phyloP scores from a whole-genome alignment of 495 filamentous ascomycete species.

The Penicillium tannophilum region DNA sequence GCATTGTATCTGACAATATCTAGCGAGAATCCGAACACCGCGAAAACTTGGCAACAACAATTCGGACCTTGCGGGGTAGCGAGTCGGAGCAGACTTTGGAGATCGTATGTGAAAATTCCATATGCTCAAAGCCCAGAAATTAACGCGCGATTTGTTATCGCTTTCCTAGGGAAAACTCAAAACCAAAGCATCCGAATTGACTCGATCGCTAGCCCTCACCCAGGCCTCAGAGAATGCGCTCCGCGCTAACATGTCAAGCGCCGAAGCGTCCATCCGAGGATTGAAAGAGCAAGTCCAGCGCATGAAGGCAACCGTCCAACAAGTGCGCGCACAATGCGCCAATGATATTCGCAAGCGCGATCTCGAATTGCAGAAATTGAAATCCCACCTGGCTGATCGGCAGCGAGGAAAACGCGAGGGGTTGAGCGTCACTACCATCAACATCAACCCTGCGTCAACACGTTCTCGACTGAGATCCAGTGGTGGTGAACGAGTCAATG shows the following conservation, averaged over 20 bases:
- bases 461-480: conserved; percentile 27
- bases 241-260: conserved; percentile 65
- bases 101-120: conserved; percentile 42
- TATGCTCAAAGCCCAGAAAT: conserved; percentile 1
- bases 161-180: conserved; percentile 57
- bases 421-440: conserved; percentile 51
- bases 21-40: conserved; percentile 88
- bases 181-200: conserved; percentile 69
- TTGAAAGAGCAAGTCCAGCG: conserved; percentile 80
- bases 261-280: conserved; percentile 67
- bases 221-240: conserved; percentile 73
- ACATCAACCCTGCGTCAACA: conserved; percentile 46
- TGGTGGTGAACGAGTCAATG: conserved; percentile 51
- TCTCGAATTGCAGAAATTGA: conserved; percentile 82
- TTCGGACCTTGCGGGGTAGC: conserved; percentile 71
- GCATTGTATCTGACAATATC: conserved; percentile 18
- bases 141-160: conserved; percentile 12
- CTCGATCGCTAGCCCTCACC: conserved; percentile 72
- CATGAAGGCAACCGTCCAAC: conserved; percentile 73
- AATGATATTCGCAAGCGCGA: conserved; percentile 93
- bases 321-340: conserved; percentile 83
- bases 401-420: conserved; percentile 54
- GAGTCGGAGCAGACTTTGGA: conserved; percentile 68
- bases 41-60: conserved; percentile 75
- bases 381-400: conserved; percentile 72